Evolutionary conservation across 345 rosid species (phyloP).

Genomic region (Linum usitatissimum): DNA sequence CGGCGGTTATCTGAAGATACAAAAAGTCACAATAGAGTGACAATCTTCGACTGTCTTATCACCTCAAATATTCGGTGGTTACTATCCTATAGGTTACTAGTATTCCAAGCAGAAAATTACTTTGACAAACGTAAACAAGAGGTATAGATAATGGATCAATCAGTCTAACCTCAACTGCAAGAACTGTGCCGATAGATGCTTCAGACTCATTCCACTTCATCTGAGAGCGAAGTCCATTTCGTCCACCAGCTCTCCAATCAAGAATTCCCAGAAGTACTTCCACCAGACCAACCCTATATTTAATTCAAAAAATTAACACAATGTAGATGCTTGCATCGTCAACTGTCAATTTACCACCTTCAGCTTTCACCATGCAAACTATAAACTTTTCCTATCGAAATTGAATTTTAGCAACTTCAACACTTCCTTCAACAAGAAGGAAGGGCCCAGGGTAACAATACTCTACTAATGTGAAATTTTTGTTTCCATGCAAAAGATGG

Average conservation of each 20-base stretch:
- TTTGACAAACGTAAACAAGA: not conserved
- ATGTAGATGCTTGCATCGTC: not conserved
- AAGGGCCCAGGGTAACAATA: too few relatives aligned
- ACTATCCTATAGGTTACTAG: too few relatives aligned
- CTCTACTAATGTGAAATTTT: too few relatives aligned
- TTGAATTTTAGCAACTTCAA: not conserved
- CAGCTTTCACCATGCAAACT: not conserved
- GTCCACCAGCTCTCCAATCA: slow-evolving; percentile 96
- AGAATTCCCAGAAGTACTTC: slow-evolving; percentile 95
- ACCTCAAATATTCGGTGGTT: too few relatives aligned
- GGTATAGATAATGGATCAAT: not conserved
- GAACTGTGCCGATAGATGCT: slow-evolving; percentile 95
- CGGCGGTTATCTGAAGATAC: too few relatives aligned
- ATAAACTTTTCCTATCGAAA: not conserved
- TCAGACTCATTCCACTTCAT: slow-evolving; percentile 99
- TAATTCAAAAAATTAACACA: not conserved
- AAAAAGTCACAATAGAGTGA: too few relatives aligned
- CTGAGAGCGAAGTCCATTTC: slow-evolving; percentile 72
- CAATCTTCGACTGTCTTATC: too few relatives aligned
- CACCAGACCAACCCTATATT: slow-evolving; percentile 77
- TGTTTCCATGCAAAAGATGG: too few relatives aligned
- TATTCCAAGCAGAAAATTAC: not conserved
- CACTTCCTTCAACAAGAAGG: not conserved
- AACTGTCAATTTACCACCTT: not conserved
- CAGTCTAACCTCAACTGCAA: slow-evolving; percentile 81